Conservation (phyloP, 2,329 filamentous ascomycete species). For the Aspergillus neoniger region DNA sequence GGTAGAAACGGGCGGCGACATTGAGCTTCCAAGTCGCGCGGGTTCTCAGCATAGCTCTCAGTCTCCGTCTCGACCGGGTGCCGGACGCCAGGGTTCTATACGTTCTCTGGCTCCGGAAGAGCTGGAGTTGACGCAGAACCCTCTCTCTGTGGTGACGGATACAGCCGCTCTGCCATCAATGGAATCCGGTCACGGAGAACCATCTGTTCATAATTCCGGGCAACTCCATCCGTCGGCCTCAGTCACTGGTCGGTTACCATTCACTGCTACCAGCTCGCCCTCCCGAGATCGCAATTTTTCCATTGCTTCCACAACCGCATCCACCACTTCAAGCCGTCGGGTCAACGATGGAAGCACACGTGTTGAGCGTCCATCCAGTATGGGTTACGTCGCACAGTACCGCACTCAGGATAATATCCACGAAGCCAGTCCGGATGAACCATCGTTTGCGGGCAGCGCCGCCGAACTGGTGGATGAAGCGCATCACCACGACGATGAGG, state of each 20-base stretch:
- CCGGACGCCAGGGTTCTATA: slow-evolving; percentile 52
- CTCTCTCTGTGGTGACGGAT: slow-evolving; percentile 26
- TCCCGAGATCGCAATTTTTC: slow-evolving; percentile 40
- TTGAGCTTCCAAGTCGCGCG: slow-evolving; percentile 65
- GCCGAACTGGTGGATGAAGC: slow-evolving; percentile 48
- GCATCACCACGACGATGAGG: slow-evolving; percentile 16
- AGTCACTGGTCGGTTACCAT: slow-evolving; percentile 44
- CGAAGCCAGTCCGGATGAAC: slow-evolving; percentile 40
- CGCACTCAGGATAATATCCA: slow-evolving; percentile 53
- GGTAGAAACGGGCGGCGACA: slow-evolving; percentile 60
- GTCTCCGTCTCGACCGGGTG: slow-evolving; percentile 65
- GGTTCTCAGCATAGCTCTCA: slow-evolving; percentile 60
- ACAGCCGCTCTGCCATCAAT: slow-evolving; percentile 10
- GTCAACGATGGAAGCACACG: slow-evolving; percentile 29
- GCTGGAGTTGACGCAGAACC: slow-evolving; percentile 14
- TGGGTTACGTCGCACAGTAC: slow-evolving; percentile 54
- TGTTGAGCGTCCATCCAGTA: slow-evolving; percentile 47
- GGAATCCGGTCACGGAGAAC: slow-evolving; percentile 19
- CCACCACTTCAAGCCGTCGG: slow-evolving; percentile 40
- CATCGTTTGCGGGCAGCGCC: slow-evolving; percentile 43
- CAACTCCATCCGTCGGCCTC: slow-evolving; percentile 31
- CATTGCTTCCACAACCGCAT: slow-evolving; percentile 40
- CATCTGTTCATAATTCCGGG: slow-evolving; percentile 13
- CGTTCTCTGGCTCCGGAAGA: slow-evolving; percentile 19
- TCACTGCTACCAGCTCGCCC: slow-evolving; percentile 40